phyloP scores from a whole-genome alignment of 257 asterid species.

The Plantago elongata region DNA sequence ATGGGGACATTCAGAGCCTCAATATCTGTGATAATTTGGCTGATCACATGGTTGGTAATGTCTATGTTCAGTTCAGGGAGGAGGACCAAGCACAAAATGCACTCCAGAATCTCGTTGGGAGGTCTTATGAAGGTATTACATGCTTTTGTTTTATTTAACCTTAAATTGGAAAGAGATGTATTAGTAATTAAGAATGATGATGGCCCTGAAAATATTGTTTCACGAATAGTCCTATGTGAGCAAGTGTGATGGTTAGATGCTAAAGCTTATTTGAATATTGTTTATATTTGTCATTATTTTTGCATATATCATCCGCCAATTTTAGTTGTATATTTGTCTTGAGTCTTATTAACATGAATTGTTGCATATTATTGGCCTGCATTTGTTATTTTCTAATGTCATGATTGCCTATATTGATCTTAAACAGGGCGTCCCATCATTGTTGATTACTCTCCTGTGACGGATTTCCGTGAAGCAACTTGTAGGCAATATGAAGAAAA shows the following conservation, averaged over 20 bases:
- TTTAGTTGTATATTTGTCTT: no score
- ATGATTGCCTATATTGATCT: slow-evolving; percentile 13
- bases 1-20: slow-evolving; percentile 80
- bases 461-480: slow-evolving; percentile 90
- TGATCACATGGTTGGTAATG: slow-evolving; percentile 93
- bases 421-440: slow-evolving; percentile 69
- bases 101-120: slow-evolving; percentile 74
- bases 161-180: no score
- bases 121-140: slow-evolving; percentile 60
- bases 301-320: no score
- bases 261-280: no score
- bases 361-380: no score
- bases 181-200: no score
- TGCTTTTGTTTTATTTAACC: neutral
- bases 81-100: slow-evolving; percentile 82
- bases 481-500: slow-evolving; percentile 91
- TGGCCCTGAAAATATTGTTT: no score
- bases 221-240: no score
- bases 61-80: slow-evolving; percentile 78
- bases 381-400: neutral
- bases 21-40: slow-evolving; percentile 87
- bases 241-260: no score
- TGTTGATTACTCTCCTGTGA: slow-evolving; percentile 87
- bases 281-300: no score
- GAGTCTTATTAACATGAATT: no score